Percentiles rank a stretch among this genome's conserved stretches.
Evolutionary conservation across 176 grass and related monocot genomes (phyloP).

Genomic region (Triticum dicoccoides): DNA sequence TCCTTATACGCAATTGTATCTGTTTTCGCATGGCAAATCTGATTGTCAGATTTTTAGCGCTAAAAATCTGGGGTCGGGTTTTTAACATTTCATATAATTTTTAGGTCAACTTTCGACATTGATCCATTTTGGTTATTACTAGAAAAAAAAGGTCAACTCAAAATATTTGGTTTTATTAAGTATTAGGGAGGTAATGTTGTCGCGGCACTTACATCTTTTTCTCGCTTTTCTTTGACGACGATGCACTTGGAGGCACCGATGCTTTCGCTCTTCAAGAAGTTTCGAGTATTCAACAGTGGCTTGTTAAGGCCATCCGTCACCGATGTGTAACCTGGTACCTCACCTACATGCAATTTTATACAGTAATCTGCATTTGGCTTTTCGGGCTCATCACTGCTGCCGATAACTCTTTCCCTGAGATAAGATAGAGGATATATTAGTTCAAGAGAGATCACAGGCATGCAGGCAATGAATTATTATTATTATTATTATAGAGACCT

Average conservation of each 20-base stretch:
- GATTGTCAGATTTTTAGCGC: too few species aligned
- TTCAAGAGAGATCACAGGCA: background rate
- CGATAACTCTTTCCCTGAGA: constrained; percentile 68
- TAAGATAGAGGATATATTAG: constrained; percentile 28
- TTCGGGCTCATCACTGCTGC: constrained; percentile 37
- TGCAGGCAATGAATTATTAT: background rate
- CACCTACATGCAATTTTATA: constrained; percentile 48
- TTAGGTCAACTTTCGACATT: background rate
- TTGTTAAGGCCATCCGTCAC: constrained; percentile 52
- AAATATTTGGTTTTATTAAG: background rate
- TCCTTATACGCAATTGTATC: too few species aligned
- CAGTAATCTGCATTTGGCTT: constrained; percentile 50
- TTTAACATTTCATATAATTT: background rate
- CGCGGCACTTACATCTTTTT: constrained; percentile 60
- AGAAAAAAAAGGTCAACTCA: background rate
- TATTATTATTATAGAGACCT: too few species aligned
- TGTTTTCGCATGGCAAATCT: too few species aligned
- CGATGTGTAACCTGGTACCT: constrained; percentile 37
- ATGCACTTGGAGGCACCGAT: constrained; percentile 86
- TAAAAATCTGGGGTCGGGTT: too few species aligned
- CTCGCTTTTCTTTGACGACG: constrained; percentile 52
- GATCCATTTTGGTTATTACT: background rate
- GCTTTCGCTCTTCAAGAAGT: constrained; percentile 90
- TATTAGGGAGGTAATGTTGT: background rate
- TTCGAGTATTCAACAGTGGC: constrained; percentile 44